Evolutionary conservation across 1,284 basidiomycete genomes (phyloP), one percentile per base, ranked within the genome.

Genomic region (Rhodotorula sp.): DNA sequence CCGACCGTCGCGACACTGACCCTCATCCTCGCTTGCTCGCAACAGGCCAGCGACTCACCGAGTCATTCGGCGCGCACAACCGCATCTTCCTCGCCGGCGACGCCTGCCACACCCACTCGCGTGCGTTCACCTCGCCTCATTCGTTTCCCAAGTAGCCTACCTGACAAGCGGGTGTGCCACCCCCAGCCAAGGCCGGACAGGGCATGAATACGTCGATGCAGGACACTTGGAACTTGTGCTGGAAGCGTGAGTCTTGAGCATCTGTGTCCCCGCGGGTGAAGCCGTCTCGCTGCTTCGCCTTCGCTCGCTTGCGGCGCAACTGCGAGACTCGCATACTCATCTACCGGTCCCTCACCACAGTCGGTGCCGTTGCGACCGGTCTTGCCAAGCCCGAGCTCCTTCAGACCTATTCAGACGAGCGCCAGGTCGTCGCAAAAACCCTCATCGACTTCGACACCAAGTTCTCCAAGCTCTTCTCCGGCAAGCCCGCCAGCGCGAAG

Each of bases 151-250:
- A 11, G n/a, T n/a, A n/a, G n/a, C n/a, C n/a, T n/a, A n/a, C n/a
- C n/a, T n/a, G n/a, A n/a, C n/a, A n/a, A n/a, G n/a, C n/a, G n/a
- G n/a, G n/a, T n/a, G n/a, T n/a, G n/a, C n/a, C n/a, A n/a, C n/a
- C n/a, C n/a, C n/a, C 47, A 61, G 59, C 90, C 0, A 92, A 86
- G 74, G 84, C 84, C 9, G 88, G 82, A 80, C 86, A 82, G 86
- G 89, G 84, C 84, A 78, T 88, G 89, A 90, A 90, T 71, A 87
- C 87, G 2, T 89, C 89, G 75, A 91, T 92, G 89, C 89, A 88
- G 70, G 90, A 92, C 77, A 77, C 78, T 7, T 78, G 76, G 71
- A 79, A 79, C 44, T 62, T 79, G 15, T 75, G 75, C 32, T 78
- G 78, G 75, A 70, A 71, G 57, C 64, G 71, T 66, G 53, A 36